Percentiles rank a stretch among this genome's conserved stretches.
Conservation (phyloP, 345 rosid genomes). For the Hypericum androsaemum region DNA sequence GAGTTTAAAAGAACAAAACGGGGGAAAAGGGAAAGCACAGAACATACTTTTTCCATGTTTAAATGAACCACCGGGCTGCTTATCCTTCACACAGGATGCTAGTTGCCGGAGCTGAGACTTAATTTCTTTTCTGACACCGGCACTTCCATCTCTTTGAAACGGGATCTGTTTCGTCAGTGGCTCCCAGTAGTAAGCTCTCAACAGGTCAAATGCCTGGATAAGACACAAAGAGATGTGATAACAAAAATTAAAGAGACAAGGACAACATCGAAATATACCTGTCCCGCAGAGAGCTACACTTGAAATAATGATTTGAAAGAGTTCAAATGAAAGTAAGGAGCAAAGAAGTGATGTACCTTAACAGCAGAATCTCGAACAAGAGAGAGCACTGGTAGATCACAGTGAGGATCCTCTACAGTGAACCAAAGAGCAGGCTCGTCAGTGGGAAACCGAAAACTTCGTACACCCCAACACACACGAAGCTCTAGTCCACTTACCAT, state of each 20-base stretch:
- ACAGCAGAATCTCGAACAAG: slow-evolving; percentile 64
- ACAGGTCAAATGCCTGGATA: slow-evolving; percentile 93
- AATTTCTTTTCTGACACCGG: slow-evolving; percentile 47
- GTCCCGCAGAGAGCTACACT: neutral
- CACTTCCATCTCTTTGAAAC: slow-evolving; percentile 38
- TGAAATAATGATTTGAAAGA: too few species aligned
- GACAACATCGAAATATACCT: slow-evolving; percentile 8
- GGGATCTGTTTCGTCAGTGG: slow-evolving; percentile 58
- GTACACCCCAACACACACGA: neutral
- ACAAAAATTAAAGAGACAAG: too few species aligned
- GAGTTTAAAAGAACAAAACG: neutral
- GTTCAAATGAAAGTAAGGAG: too few species aligned
- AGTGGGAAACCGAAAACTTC: slow-evolving; percentile 1
- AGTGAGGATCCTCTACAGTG: slow-evolving; percentile 75
- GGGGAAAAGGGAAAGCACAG: slow-evolving; percentile 9
- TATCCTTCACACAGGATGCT: slow-evolving; percentile 36
- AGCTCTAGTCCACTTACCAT: slow-evolving; percentile 44
- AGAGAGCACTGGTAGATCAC: slow-evolving; percentile 69
- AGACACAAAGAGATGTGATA: too few species aligned
- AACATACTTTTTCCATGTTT: slow-evolving; percentile 36
- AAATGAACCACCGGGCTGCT: slow-evolving; percentile 24
- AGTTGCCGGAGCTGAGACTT: slow-evolving; percentile 54
- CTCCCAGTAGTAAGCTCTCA: slow-evolving; percentile 72
- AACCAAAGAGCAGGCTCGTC: slow-evolving; percentile 6
- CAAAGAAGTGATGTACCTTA: slow-evolving; percentile 36